A percentile compares a stretch with the other conserved stretches of the same genome.
Evolutionary conservation across 257 asterid genomes (phyloP).

Genomic region (Nicotiana benthamiana): DNA sequence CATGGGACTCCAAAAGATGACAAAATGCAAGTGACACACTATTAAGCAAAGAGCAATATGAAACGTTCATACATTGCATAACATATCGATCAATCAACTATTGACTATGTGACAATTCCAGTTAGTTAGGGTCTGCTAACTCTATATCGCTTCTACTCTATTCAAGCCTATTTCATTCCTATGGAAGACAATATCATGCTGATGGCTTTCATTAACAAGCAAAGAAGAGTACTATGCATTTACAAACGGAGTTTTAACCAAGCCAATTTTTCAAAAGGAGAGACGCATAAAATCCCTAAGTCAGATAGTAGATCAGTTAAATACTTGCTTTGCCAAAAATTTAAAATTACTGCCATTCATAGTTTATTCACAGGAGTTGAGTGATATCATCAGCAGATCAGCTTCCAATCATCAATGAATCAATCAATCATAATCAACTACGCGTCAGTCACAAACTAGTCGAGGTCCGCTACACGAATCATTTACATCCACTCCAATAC

Average conservation of each 20-base stretch:
- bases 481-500: background rate
- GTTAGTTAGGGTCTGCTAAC: background rate
- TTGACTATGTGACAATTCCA: background rate
- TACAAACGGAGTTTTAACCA: background rate
- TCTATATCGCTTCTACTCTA: background rate
- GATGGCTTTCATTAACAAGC: too few species aligned
- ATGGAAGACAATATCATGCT: background rate
- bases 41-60: background rate
- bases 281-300: background rate
- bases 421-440: background rate
- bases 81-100: background rate
- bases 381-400: background rate
- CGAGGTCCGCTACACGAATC: background rate
- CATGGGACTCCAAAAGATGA: background rate
- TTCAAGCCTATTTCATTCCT: background rate
- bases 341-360: too few species aligned
- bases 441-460: background rate
- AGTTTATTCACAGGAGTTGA: background rate
- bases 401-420: background rate
- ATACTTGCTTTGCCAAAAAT: background rate
- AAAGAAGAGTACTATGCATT: too few species aligned
- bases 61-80: background rate
- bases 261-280: background rate
- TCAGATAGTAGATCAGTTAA: background rate
- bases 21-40: background rate